Conservation (phyloP, 441 rosid species). For the Erysimum cheiri region DNA sequence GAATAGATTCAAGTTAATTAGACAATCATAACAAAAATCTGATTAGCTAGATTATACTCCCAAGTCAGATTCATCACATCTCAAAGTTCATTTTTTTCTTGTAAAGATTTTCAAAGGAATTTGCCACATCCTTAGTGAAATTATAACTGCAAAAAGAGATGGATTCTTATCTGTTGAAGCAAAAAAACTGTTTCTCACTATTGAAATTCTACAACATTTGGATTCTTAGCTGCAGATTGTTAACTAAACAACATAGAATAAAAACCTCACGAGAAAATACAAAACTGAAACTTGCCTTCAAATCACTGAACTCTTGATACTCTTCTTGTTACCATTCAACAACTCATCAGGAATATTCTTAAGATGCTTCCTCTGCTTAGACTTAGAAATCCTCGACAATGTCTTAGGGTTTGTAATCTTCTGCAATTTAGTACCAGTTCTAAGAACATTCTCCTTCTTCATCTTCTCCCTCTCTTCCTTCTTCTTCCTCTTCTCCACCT, state of each 20-base stretch:
- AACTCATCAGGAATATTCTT: constrained; percentile 74
- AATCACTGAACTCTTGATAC: background rate
- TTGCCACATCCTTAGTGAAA: background rate
- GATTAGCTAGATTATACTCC: background rate
- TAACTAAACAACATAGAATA: constrained; percentile 1
- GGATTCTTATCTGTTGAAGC: background rate
- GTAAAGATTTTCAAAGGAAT: background rate
- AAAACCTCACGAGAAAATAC: constrained; percentile 10
- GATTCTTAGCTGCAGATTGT: constrained; percentile 14
- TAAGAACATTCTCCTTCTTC: constrained; percentile 85
- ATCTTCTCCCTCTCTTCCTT: constrained; percentile 86
- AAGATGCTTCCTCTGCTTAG: constrained; percentile 83
- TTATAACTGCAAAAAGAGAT: background rate
- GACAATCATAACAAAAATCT: background rate
- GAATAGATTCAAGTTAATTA: background rate
- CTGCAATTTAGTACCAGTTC: constrained; percentile 85
- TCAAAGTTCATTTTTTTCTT: background rate
- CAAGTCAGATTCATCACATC: background rate
- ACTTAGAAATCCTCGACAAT: constrained; percentile 77
- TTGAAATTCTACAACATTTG: constrained; percentile 3
- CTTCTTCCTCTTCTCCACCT: constrained; percentile 84
- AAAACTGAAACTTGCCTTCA: constrained; percentile 15
- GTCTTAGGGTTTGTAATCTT: constrained; percentile 84
- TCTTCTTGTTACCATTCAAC: constrained; percentile 35
- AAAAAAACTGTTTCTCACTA: constrained; percentile 19